Evolutionary conservation across 352 stramenopile genomes (phyloP), one percentile per base, ranked within the genome.

Genomic region (Phytophthora litchii): DNA sequence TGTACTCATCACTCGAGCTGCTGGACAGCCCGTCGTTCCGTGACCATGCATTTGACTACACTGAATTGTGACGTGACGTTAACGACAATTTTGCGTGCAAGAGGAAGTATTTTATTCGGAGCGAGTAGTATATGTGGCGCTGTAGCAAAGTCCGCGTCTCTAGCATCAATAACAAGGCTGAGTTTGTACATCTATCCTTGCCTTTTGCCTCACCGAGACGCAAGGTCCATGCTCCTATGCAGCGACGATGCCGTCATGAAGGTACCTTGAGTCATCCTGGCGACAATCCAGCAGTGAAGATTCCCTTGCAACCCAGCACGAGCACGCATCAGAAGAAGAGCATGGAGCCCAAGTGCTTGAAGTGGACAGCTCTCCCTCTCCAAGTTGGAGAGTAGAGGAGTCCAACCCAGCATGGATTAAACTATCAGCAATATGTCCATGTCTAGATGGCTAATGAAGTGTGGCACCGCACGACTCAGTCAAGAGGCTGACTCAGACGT

Each of bases 1-100:
- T 84, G 34, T 84, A 76, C 60, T 80, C 72, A 47, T 81, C 74
- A 20, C 67, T 84, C 35, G 62, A 78, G 34, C 42, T 60, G 23
- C 44, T 67, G n/a, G 45, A 62, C 16, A 45, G 55, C 32, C 50
- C 65, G 23, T 71, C 52, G 7, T 77, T 73, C 37, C 42, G 53
- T 19, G 64, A 78, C 53, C 53, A 69, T 42, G 42, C 61, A 49
- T 70, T 70, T 44, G 56, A 78, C 46, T 67, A 59, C 56, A 42
- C 57, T 13, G 37, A 59, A 31, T 50, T 72, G 46, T 75, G 60
- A 68, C 42, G 34, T 46, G 40, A 21, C n/a, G n/a, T n/a, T n/a
- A 23, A 53, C 23, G 23, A 38, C 35, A 60, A 41, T 64, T 70
- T 65, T 70, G 54, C n/a, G n/a, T n/a, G n/a, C n/a, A n/a, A 64